phyloP scores from a whole-genome alignment of 768 basidiomycete genomes.

The Termitomyces sp. region DNA sequence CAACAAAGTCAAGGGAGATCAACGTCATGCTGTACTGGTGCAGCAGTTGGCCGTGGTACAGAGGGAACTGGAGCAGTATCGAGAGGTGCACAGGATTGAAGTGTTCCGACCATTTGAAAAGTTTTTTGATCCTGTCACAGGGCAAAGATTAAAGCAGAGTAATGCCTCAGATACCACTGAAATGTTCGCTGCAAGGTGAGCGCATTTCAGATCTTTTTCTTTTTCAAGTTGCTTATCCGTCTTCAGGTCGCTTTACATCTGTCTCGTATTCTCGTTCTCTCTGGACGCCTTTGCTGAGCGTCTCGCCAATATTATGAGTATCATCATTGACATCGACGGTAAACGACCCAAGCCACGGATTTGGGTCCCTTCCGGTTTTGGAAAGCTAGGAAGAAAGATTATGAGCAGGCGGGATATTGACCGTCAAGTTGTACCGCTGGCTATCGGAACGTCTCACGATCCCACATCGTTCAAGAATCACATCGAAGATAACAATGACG shows the following conservation, averaged over 20 bases:
- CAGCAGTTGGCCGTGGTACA: constrained; percentile 18
- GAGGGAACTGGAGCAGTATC: constrained; percentile 24
- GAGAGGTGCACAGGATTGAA: constrained; percentile 26
- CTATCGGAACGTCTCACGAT: constrained; percentile 31
- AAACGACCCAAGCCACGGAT: constrained; percentile 29
- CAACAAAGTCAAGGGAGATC: constrained; percentile 16
- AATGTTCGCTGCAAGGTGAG: constrained; percentile 35
- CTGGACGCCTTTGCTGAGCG: constrained; percentile 34
- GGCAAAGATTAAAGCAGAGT: constrained; percentile 18
- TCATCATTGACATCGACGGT: constrained; percentile 26
- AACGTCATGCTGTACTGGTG: constrained; percentile 21
- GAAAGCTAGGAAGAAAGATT: constrained; percentile 29
- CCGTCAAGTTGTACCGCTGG: constrained; percentile 20
- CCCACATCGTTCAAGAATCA: constrained; percentile 23
- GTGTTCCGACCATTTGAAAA: constrained; percentile 34
- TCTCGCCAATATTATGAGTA: constrained; percentile 24
- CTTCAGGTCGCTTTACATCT: constrained; percentile 35
- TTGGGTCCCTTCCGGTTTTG: constrained; percentile 39
- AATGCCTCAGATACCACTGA: constrained; percentile 15
- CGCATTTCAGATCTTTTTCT: background rate
- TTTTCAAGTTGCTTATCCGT: background rate
- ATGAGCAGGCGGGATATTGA: constrained; percentile 21
- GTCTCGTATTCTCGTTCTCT: constrained; percentile 39
- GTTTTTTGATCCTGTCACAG: constrained; percentile 33
- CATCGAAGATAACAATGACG: constrained; percentile 15